phyloP scores from a whole-genome alignment of 1,284 basidiomycete genomes.

The Tylopilus orsonianus region DNA sequence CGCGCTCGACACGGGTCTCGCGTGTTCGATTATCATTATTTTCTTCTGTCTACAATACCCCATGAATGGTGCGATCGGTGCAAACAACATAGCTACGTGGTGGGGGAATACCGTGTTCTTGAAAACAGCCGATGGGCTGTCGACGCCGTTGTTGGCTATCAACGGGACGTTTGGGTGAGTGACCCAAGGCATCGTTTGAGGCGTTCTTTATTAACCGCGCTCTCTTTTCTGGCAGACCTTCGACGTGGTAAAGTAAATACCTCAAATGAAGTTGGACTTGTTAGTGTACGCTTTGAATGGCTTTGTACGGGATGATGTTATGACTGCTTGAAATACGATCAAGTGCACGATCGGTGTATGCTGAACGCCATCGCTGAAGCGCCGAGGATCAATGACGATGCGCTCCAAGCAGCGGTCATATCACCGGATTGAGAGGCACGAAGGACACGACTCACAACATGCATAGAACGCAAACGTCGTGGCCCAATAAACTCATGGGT shows the following conservation, averaged over 20 bases:
- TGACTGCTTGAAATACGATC: slow-evolving; percentile 1
- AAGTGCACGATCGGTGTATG: no score
- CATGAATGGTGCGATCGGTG: slow-evolving; percentile 43
- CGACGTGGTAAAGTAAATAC: slow-evolving; percentile 17
- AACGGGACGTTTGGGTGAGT: slow-evolving; percentile 29
- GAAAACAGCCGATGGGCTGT: slow-evolving; percentile 41
- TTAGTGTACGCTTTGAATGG: not conserved
- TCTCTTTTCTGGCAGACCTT: slow-evolving; percentile 12
- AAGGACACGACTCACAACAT: no score
- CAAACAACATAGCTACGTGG: slow-evolving; percentile 43
- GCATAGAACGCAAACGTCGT: no score
- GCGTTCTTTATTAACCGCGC: not conserved
- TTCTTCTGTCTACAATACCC: slow-evolving; percentile 55
- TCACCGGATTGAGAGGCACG: no score
- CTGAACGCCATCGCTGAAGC: no score
- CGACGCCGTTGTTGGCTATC: slow-evolving; percentile 29
- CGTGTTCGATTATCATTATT: slow-evolving; percentile 44
- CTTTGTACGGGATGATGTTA: not conserved
- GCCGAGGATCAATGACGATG: no score
- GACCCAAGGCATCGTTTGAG: not conserved
- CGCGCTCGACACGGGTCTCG: slow-evolving; percentile 50
- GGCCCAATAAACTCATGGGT: no score
- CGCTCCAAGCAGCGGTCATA: no score
- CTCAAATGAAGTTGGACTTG: not conserved
- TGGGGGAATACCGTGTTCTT: slow-evolving; percentile 54